Conservation (phyloP, 2,329 filamentous ascomycete genomes). For the Claviceps paspali region DNA sequence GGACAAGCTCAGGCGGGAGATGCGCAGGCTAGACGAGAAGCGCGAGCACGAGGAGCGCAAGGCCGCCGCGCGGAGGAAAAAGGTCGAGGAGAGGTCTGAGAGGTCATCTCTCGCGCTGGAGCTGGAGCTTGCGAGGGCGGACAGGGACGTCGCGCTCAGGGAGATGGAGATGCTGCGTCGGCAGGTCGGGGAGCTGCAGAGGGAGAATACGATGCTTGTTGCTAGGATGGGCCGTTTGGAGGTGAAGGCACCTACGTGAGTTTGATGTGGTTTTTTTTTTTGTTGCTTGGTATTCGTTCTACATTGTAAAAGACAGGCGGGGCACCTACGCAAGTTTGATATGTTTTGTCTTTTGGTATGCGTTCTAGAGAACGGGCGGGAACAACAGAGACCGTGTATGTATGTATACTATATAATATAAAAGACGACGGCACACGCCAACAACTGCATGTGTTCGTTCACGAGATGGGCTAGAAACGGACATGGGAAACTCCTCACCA, state of each 20-base stretch:
- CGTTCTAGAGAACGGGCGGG: no score
- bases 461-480: no score
- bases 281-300: no score
- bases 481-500: no score
- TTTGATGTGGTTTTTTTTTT: no score
- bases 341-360: no score
- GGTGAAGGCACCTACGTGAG: neutral
- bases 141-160: conserved; percentile 35
- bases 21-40: conserved; percentile 49
- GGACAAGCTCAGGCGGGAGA: conserved; percentile 48
- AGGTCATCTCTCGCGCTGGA: conserved; percentile 32
- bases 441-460: no score
- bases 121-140: conserved; percentile 34
- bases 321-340: no score
- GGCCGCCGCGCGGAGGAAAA: conserved; percentile 34
- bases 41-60: conserved; percentile 47
- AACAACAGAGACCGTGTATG: no score
- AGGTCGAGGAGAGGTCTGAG: conserved; percentile 38
- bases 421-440: no score
- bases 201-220: conserved; percentile 43
- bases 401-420: no score
- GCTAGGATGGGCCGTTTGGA: conserved; percentile 31
- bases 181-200: conserved; percentile 42
- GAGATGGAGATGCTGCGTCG: conserved; percentile 38
- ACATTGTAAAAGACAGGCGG: no score